Base-by-base conservation (phyloP, 129 eudicot species). In the Lactuca sativa region DNA sequence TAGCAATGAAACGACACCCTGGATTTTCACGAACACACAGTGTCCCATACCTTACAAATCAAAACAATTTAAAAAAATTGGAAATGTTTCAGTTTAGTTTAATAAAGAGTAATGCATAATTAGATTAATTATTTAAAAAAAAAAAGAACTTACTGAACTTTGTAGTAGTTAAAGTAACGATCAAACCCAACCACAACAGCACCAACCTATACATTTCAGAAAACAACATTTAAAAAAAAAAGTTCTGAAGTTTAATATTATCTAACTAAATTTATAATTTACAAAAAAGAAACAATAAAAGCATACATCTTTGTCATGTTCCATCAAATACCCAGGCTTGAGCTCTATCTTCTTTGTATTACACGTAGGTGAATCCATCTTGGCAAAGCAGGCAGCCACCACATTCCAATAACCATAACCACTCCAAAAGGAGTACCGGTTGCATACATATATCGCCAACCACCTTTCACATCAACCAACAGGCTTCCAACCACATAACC, bases 121-220 rank as follows among this genome's bases (percentile, higher is more conserved):
- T 5, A 41, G 47, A 25, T 31, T 76, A 38, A 15, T 58, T 44
- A 59, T 48, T 13, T 52, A 60, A 0, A 15, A 70, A 74, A n/a
- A 34, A 47, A 10, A 11, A 25, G 12, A 74, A 81, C 95, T 89
- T 81, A 93, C 99, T 90, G 97, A 70, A 93, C 80, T 81, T 93
- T 93, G 95, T 89, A 87, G 83, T 90, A 93, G 85, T 90, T 93
- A 77, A 93, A 93, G 82, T 87, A 85, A 75, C 99, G 97, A 77
- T 93, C 99, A 75, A 93, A 93, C 80, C 99, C 99, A 59, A 93
- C 99, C 25, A 93, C 99, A 71, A 93, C 99, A 21, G 99, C 99
- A 43, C 99, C 99, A 75, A 93, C 99, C 99, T 93, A 78, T 34
- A 75, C 17, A 41, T 62, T 25, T 25, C 60, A 70, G 72, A 11